Evolutionary conservation across 2,329 filamentous ascomycete species (phyloP).

Genomic region (Pyrenophora tritici-repentis): DNA sequence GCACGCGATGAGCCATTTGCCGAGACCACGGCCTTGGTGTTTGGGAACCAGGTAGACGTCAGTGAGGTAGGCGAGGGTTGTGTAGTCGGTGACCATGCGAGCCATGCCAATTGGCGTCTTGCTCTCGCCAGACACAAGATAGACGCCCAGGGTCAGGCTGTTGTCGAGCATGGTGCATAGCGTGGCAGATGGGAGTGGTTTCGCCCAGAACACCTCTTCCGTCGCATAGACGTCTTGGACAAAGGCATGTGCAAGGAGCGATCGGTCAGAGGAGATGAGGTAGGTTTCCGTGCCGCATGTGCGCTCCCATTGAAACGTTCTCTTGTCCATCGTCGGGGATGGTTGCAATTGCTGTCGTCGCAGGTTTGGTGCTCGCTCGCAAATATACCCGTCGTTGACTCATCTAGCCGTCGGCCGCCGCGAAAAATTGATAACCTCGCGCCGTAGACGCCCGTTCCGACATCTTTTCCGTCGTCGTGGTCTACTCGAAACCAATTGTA

Average conservation of each 20-base stretch:
- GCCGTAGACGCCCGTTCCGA: no score
- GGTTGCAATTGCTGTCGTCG: no score
- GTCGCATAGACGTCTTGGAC: slow-evolving; percentile 37
- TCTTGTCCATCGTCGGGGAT: slow-evolving; percentile 20
- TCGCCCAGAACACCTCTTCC: slow-evolving; percentile 40
- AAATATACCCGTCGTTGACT: no score
- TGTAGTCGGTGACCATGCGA: slow-evolving; percentile 70
- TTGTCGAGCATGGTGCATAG: slow-evolving; percentile 38
- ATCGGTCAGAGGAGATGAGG: slow-evolving; percentile 35
- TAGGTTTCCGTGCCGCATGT: slow-evolving; percentile 24
- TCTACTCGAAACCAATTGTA: no score
- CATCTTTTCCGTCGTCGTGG: no score
- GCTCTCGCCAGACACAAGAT: slow-evolving; percentile 13
- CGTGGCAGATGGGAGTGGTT: slow-evolving; percentile 23
- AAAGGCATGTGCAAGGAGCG: slow-evolving; percentile 36
- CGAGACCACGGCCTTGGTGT: slow-evolving; percentile 66
- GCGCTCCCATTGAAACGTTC: slow-evolving; percentile 32
- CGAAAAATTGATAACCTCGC: no score
- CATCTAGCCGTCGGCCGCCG: no score
- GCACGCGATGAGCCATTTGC: slow-evolving; percentile 67
- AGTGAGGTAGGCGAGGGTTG: slow-evolving; percentile 71
- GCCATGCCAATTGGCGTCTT: slow-evolving; percentile 61
- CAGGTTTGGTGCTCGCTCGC: background rate
- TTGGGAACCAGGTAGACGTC: slow-evolving; percentile 68
- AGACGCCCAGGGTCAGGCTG: slow-evolving; percentile 42